Percentiles rank a stretch among this genome's conserved stretches.
Conservation (phyloP, 2,329 filamentous ascomycete genomes). For the Xylaria sp. region DNA sequence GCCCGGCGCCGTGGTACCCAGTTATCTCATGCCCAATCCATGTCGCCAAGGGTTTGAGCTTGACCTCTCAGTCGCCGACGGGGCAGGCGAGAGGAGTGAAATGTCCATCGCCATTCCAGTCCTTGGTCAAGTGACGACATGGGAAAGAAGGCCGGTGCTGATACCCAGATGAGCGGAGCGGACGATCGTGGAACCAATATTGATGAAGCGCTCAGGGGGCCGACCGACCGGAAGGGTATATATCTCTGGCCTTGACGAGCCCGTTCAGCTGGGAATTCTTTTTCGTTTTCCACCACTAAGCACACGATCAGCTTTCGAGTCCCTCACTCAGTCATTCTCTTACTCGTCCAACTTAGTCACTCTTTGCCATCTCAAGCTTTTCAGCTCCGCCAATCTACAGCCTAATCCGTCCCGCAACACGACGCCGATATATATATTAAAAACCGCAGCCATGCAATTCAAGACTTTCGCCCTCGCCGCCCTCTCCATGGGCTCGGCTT, state of each 20-base stretch:
- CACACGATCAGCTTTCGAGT: conserved; percentile 28
- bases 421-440: conserved; percentile 10
- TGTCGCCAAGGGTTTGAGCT: conserved; percentile 15
- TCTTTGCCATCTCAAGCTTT: conserved; percentile 30
- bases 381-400: conserved; percentile 12
- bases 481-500: conserved; percentile 37
- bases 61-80: conserved; percentile 6
- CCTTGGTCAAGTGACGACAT: conserved; percentile 25
- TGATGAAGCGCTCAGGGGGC: conserved; percentile 18
- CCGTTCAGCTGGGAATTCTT: conserved; percentile 11
- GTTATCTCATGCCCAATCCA: conserved; percentile 15
- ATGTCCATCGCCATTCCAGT: conserved; percentile 25
- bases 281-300: conserved; percentile 19
- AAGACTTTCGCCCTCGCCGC: conserved; percentile 36
- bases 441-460: conserved; percentile 38
- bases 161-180: conserved; percentile 13
- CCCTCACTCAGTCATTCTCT: conserved; percentile 32
- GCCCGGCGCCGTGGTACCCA: conserved; percentile 14
- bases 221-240: conserved; percentile 12
- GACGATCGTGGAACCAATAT: conserved; percentile 10
- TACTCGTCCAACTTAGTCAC: conserved; percentile 31
- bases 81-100: conserved; percentile 13
- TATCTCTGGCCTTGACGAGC: conserved; percentile 26
- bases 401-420: not conserved
- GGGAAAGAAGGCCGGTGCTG: not conserved